Base-by-base conservation (phyloP, 1,284 basidiomycete genomes). In the Neonothopanus nambi region DNA sequence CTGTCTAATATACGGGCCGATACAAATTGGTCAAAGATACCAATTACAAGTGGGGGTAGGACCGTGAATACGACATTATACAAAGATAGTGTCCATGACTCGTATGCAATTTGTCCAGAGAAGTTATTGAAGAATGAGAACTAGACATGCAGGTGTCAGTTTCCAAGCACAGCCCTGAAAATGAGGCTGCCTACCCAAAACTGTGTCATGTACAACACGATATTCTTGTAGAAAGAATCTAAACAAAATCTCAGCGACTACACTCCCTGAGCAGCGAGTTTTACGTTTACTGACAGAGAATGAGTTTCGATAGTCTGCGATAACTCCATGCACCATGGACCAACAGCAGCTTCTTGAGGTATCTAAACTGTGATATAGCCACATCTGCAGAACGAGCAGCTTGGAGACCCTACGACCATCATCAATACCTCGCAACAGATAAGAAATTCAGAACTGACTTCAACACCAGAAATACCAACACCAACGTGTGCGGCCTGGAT, bases 241-340 rank as follows among this genome's bases (percentile, higher is more conserved):
- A 61, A 11, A n/a, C 28, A 40, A 11, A 37, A 35, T 54, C 40
- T 43, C 28, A 36, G 33, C 21, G 11, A 39, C 5, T 28, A 36
- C n/a, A 15, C 28, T 9, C 28, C 35, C 8, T 5, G 13, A 3
- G 30, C 30, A 33, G 8, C 8, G 30, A 33, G 30, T 13, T 13
- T 9, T 28, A n/a, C 37, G 45, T 15, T 64, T 15, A 77, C 89
- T 53, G 63, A 94, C 92, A 96, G 15, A 99, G 77, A 65, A 99
- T 95, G 58, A 99, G 82, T 69, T 98, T 99, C 26, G 93, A 95
- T 57, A 99, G 69, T 20, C 97, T 82, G 57, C 93, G 89, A 70
- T 99, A 99, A 71, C 93, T 97, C 97, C 97, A 99, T 3, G 95
- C 89, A 4, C 97, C 97, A 67, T 99, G 97, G 2, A 99, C 97